These are phyloP conservation scores for Mycogone perniciosa DNA, from an alignment of 2,329 filamentous ascomycete genomes.

Conservation along the genomic window DNA sequence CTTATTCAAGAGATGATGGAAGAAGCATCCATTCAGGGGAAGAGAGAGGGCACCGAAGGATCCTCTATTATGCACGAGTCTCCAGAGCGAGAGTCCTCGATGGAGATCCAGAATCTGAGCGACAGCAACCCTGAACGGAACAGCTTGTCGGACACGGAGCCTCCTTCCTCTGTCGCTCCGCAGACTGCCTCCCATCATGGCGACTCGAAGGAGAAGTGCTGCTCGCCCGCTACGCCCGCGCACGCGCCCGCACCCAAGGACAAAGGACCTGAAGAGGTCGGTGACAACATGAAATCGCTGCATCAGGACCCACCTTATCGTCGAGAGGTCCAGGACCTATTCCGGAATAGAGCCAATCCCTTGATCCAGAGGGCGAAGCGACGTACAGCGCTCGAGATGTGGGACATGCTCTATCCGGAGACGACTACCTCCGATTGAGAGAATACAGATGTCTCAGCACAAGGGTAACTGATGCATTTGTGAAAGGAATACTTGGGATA, in stretches of 20 bases:
- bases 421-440: background rate
- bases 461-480: background rate
- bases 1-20: no score
- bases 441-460: background rate
- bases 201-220: background rate
- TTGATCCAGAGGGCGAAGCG: slow-evolving; percentile 18
- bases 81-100: no score
- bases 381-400: slow-evolving; percentile 23
- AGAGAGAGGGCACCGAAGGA: no score
- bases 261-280: background rate
- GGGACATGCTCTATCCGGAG: slow-evolving; percentile 11
- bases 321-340: slow-evolving; percentile 16
- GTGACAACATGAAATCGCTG: slow-evolving; percentile 2
- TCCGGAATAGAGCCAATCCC: slow-evolving; percentile 15
- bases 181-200: no score
- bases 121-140: no score
- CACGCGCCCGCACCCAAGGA: no score
- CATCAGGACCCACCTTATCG: slow-evolving; percentile 13
- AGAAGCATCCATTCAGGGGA: no score
- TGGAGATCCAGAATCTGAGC: no score
- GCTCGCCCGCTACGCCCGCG: background rate
- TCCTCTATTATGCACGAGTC: no score
- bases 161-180: no score
- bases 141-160: no score
- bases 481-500: background rate